A percentile compares a stretch with the other conserved stretches of the same genome.
phyloP scores from a whole-genome alignment of 352 stramenopile genomes.

The Pythium phragmiticola region DNA sequence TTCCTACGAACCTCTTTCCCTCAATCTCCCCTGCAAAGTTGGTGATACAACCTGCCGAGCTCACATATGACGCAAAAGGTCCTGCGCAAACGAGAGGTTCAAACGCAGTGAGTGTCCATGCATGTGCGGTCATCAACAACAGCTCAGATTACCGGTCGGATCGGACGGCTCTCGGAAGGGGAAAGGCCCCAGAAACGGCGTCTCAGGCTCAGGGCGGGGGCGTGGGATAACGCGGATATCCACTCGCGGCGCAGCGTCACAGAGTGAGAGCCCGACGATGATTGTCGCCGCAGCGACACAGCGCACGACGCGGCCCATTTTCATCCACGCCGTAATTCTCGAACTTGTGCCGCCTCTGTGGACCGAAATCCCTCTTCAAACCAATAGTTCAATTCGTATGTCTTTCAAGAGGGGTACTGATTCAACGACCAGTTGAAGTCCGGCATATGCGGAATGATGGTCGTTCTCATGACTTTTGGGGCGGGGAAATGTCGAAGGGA shows the following conservation, averaged over 20 bases:
- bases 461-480: not conserved
- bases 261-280: constrained; percentile 22
- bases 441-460: constrained; percentile 10
- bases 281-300: constrained; percentile 22
- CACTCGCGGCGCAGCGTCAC: constrained; percentile 46
- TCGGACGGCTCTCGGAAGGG: constrained; percentile 47
- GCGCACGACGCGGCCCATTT: constrained; percentile 1
- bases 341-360: not conserved
- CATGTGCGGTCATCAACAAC: not conserved
- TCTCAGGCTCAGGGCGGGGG: constrained; percentile 15
- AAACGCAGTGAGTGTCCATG: constrained; percentile 21
- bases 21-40: constrained; percentile 42
- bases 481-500: constrained; percentile 15
- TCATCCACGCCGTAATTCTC: constrained; percentile 2
- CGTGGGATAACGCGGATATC: constrained; percentile 60
- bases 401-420: constrained; percentile 1
- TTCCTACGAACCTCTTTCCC: constrained; percentile 36
- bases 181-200: constrained; percentile 29
- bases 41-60: constrained; percentile 39
- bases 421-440: constrained; percentile 10
- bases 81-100: constrained; percentile 31
- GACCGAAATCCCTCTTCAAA: constrained; percentile 3
- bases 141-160: constrained; percentile 29
- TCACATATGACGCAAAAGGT: constrained; percentile 13
- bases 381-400: not conserved